Percentiles rank a stretch among this genome's conserved stretches.
Evolutionary conservation across 495 filamentous ascomycete species (phyloP).

Genomic region (Apiosordaria backusii): DNA sequence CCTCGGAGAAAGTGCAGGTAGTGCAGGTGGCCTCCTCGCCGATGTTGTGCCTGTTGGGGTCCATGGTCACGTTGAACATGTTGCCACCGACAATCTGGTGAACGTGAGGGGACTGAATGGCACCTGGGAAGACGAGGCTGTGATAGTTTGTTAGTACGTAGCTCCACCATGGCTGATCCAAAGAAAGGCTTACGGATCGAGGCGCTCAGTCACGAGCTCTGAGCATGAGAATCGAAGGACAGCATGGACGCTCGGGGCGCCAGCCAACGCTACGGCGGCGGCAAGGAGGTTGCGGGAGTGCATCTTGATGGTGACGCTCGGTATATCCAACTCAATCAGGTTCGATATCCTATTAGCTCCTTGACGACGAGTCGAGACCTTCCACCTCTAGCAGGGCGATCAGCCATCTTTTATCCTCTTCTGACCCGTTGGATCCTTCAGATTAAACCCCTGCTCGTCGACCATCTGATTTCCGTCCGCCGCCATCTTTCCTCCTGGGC

Average conservation of each 20-base stretch:
- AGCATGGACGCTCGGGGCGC: slow-evolving; percentile 13
- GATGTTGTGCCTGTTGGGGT: slow-evolving; percentile 29
- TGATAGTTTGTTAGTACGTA: background rate
- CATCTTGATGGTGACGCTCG: slow-evolving; percentile 7
- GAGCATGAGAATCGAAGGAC: slow-evolving; percentile 62
- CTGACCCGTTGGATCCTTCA: background rate
- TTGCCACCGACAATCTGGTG: slow-evolving; percentile 32
- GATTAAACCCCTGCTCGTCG: background rate
- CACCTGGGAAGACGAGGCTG: slow-evolving; percentile 29
- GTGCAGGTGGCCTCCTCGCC: slow-evolving; percentile 33
- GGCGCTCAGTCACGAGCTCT: slow-evolving; percentile 25
- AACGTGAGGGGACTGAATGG: slow-evolving; percentile 23
- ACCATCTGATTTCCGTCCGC: background rate
- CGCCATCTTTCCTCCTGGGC: background rate
- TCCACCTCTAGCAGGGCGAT: background rate
- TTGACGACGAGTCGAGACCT: background rate
- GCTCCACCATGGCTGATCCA: slow-evolving; percentile 17
- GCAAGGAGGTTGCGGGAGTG: slow-evolving; percentile 10
- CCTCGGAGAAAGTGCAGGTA: slow-evolving; percentile 36
- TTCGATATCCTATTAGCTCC: background rate
- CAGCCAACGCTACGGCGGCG: slow-evolving; percentile 15
- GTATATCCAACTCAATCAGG: background rate
- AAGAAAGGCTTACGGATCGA: slow-evolving; percentile 23
- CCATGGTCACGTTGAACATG: slow-evolving; percentile 36
- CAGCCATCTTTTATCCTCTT: slow-evolving; percentile 4